phyloP scores from a whole-genome alignment of 73 alveolate species.

The Breviolum minutum region DNA sequence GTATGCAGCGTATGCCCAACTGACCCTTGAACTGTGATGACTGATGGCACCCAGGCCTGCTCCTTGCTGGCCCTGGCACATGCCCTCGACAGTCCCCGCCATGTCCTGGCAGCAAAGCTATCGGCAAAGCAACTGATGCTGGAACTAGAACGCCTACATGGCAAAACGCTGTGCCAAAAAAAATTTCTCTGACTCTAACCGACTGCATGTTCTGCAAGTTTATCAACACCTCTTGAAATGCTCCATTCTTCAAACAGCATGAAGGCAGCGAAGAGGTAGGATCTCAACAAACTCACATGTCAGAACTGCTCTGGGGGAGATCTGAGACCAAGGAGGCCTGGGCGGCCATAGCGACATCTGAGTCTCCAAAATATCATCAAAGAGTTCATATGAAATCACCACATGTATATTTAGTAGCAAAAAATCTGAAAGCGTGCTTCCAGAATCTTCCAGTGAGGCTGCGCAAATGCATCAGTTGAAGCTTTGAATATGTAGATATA shows the following conservation, averaged over 20 bases:
- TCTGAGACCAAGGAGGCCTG: slow-evolving; percentile 73
- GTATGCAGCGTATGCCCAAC: not conserved
- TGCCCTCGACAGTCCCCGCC: slow-evolving; percentile 75
- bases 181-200: not conserved
- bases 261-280: not conserved
- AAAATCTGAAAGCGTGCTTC: not conserved
- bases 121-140: not conserved
- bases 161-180: too few relatives aligned
- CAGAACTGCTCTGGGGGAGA: slow-evolving; percentile 65
- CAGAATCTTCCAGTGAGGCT: too few relatives aligned
- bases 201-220: not conserved
- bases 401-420: too few relatives aligned
- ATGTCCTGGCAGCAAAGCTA: slow-evolving; percentile 48
- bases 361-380: too few relatives aligned
- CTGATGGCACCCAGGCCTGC: too few relatives aligned
- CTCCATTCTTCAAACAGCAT: not conserved
- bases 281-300: not conserved
- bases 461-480: too few relatives aligned
- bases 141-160: too few relatives aligned
- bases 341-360: not conserved
- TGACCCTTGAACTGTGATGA: not conserved
- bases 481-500: too few relatives aligned
- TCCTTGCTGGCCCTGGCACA: slow-evolving; percentile 92
- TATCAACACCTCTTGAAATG: not conserved
- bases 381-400: too few relatives aligned